Conservation (phyloP, 2,329 filamentous ascomycete species). For the Penicillium sp. region DNA sequence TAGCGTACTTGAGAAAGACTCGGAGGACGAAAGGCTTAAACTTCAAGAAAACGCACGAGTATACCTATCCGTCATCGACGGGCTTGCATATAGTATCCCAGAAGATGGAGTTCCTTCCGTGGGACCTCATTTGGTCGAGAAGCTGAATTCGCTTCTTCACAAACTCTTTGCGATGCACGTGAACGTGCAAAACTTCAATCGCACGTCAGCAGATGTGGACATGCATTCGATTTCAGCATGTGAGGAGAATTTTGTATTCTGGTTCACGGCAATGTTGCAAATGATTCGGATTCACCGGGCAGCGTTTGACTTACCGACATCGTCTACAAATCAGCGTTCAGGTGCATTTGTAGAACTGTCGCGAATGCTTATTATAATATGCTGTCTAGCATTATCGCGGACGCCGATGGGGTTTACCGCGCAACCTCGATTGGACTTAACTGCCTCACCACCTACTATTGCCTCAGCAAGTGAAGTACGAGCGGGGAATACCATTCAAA, state of each 20-base stretch:
- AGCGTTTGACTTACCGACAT: slow-evolving; percentile 26
- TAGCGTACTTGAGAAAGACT: slow-evolving; percentile 15
- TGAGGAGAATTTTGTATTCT: slow-evolving; percentile 33
- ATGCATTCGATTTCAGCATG: slow-evolving; percentile 21
- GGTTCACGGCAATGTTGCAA: slow-evolving; percentile 39
- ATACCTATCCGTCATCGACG: slow-evolving; percentile 38
- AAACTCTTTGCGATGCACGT: slow-evolving; percentile 30
- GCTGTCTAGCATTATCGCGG: slow-evolving; percentile 38
- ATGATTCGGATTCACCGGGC: slow-evolving; percentile 39
- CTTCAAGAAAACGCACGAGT: slow-evolving; percentile 31
- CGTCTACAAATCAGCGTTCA: slow-evolving; percentile 22
- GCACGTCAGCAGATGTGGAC: slow-evolving; percentile 13
- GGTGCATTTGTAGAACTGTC: slow-evolving; percentile 30
- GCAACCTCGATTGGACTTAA: slow-evolving; percentile 27
- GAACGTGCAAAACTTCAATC: slow-evolving; percentile 18
- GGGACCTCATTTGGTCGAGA: slow-evolving; percentile 35
- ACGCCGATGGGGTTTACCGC: slow-evolving; percentile 29
- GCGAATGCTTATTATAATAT: slow-evolving; percentile 35
- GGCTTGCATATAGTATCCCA: slow-evolving; percentile 34
- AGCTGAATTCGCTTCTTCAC: slow-evolving; percentile 37
- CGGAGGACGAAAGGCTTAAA: slow-evolving; percentile 14
- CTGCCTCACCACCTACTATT: slow-evolving; percentile 21
- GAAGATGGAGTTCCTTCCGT: slow-evolving; percentile 29
- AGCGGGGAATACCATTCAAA: slow-evolving; percentile 33
- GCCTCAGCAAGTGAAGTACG: slow-evolving; percentile 23